A percentile compares a stretch with the other conserved stretches of the same genome.
These are phyloP conservation scores for Lupinus albus DNA, from an alignment of 306 rosid species.

Conservation along the genomic window DNA sequence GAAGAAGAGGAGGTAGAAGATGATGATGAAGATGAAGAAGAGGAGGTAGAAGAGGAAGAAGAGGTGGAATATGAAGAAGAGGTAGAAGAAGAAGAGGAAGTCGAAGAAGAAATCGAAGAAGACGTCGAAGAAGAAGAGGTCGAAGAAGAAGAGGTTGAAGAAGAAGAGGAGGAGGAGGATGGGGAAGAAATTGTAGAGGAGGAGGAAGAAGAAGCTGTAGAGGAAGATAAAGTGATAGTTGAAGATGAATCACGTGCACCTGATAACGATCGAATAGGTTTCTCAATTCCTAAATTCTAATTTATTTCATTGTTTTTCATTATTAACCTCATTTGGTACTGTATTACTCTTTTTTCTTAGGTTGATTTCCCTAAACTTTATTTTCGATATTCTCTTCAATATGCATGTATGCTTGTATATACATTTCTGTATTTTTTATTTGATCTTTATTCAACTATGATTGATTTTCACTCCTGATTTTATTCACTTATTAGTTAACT, in stretches of 20 bases:
- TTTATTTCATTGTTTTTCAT: neutral
- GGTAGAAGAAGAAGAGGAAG: slow-evolving; percentile 21
- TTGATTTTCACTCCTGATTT: slow-evolving; percentile 27
- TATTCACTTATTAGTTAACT: neutral
- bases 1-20: slow-evolving; percentile 30
- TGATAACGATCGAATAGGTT: slow-evolving; percentile 42
- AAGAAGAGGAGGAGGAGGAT: neutral
- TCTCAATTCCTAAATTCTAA: slow-evolving; percentile 1
- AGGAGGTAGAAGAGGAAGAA: neutral
- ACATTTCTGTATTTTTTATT: too few relatives aligned
- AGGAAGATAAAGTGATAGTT: slow-evolving; percentile 22
- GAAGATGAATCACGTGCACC: slow-evolving; percentile 38
- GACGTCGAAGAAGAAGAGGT: neutral
- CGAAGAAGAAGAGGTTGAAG: slow-evolving; percentile 23
- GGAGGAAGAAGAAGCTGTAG: neutral
- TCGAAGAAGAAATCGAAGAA: neutral
- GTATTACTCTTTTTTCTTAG: too few relatives aligned
- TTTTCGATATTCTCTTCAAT: too few relatives aligned
- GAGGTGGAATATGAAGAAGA: slow-evolving; percentile 30
- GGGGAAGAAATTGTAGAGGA: neutral
- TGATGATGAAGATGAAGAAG: slow-evolving; percentile 2
- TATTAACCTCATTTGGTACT: too few relatives aligned
- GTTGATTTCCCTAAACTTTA: too few relatives aligned
- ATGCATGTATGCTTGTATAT: too few relatives aligned
- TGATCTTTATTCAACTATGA: too few relatives aligned